Evolutionary conservation across 352 stramenopile species (phyloP), one percentile per base, ranked within the genome.

Genomic region (Phytophthora citricola): DNA sequence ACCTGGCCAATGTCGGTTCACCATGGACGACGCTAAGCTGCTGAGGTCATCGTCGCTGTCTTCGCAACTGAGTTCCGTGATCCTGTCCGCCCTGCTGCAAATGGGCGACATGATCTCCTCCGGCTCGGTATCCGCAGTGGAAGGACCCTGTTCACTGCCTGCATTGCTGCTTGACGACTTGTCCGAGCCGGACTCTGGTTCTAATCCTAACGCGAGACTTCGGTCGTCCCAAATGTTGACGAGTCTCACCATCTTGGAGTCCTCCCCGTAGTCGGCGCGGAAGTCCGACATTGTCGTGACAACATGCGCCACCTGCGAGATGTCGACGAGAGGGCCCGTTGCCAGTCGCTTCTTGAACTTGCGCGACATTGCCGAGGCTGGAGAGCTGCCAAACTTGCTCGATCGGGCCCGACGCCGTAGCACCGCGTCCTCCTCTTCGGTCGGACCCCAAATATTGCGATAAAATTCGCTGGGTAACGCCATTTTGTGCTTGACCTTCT

Each of bases 271-370:
- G 55, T 91, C 85, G 29, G 63, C 71, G 17, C 83, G 86, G 71
- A 90, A 94, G 64, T 94, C 81, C 1, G 71, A 82, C 59, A 83
- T 70, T 11, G 76, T 87, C 29, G 80, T 89, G 20, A 94, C 73
- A 3, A 86, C 80, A 61, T 94, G 75, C 3, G 85, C 85, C 39
- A 94, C 85, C 54, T 94, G 85, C 22, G 69, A 52, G 54, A 94
- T 92, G 65, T 89, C 80, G 4, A 89, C 71, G n/a, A 87, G 63
- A 4, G 74, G 78, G 1, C 72, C 77, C 0, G 71, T 71, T 1
- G 52, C 63, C 31, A 75, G 39, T 11, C 75, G 74, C 48, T 81
- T 78, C 59, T 84, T 86, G 55, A 65, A 76, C 32, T 45, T 63
- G 5, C 58, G 39, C 0, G 69, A 75, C 41, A n/a, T 53, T 32